Conservation (phyloP, 2,329 filamentous ascomycete genomes). For the Xylaria sp. region DNA sequence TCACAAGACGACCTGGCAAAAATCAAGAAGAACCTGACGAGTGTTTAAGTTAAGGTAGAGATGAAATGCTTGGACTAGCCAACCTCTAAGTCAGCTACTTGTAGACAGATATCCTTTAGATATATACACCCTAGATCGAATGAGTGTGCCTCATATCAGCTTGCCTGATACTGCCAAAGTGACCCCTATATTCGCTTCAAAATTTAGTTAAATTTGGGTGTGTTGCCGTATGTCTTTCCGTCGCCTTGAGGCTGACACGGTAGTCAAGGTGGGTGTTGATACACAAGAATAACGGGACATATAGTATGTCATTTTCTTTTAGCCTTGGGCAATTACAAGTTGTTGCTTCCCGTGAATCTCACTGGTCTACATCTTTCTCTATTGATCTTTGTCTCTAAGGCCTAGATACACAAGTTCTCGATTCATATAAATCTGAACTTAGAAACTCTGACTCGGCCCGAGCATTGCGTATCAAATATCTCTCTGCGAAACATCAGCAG, state of each 20-base stretch:
- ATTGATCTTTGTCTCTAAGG: no score
- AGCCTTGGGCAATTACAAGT: no score
- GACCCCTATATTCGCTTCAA: neutral
- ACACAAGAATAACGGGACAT: no score
- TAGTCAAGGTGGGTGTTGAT: no score
- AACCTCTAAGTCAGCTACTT: neutral
- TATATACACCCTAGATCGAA: constrained; percentile 11
- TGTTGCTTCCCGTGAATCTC: no score
- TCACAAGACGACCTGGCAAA: constrained; percentile 57
- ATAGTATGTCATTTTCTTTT: no score
- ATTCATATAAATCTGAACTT: neutral
- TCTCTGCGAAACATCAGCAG: neutral
- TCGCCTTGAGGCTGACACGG: no score
- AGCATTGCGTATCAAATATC: neutral
- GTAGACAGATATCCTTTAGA: neutral
- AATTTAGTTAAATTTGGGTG: neutral
- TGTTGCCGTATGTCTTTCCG: neutral
- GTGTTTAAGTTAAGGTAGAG: constrained; percentile 3
- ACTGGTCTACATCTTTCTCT: no score
- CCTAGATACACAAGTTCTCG: no score
- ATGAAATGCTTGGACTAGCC: neutral
- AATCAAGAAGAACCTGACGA: constrained; percentile 60
- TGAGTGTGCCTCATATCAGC: neutral
- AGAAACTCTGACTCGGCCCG: neutral
- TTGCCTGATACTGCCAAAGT: neutral